Evolutionary conservation across 2,329 filamentous ascomycete genomes (phyloP).

Genomic region (Ophiostoma piceae): DNA sequence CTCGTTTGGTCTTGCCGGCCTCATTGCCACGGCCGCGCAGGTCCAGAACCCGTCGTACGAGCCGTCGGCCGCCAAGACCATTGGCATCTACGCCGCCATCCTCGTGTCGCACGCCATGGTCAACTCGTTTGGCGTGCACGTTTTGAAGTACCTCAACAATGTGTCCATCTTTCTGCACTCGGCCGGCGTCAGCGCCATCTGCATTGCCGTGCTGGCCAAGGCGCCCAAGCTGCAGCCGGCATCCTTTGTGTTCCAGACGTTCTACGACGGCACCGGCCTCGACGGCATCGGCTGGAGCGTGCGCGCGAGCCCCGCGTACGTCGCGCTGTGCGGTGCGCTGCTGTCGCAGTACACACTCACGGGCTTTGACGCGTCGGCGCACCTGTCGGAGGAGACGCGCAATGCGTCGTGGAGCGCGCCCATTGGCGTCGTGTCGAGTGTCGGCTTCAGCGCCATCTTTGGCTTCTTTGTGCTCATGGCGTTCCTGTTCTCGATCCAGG

Average conservation of each 20-base stretch:
- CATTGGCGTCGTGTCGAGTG: constrained; percentile 52
- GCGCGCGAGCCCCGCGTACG: constrained; percentile 49
- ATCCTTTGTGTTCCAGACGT: constrained; percentile 50
- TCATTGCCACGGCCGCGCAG: constrained; percentile 37
- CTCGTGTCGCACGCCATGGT: constrained; percentile 50
- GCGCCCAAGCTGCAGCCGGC: constrained; percentile 52
- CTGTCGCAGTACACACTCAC: constrained; percentile 47
- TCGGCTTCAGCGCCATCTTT: constrained; percentile 51
- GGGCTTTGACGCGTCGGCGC: constrained; percentile 52
- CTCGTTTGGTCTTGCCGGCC: constrained; percentile 38
- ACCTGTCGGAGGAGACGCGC: constrained; percentile 53
- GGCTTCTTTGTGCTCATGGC: constrained; percentile 56
- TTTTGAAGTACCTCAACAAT: constrained; percentile 54
- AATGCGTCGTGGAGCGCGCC: constrained; percentile 54
- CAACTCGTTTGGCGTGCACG: constrained; percentile 53
- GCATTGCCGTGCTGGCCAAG: constrained; percentile 52
- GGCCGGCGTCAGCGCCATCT: constrained; percentile 47
- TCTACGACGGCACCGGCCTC: constrained; percentile 49
- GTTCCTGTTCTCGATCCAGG: constrained; percentile 55
- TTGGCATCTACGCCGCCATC: constrained; percentile 56
- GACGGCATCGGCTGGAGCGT: constrained; percentile 47
- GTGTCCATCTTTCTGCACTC: constrained; percentile 51
- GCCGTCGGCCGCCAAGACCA: constrained; percentile 44
- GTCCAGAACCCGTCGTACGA: constrained; percentile 37
- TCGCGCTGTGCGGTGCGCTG: constrained; percentile 49